Conservation (phyloP, 23 red algal species). For the Gracilariopsis chorda region DNA sequence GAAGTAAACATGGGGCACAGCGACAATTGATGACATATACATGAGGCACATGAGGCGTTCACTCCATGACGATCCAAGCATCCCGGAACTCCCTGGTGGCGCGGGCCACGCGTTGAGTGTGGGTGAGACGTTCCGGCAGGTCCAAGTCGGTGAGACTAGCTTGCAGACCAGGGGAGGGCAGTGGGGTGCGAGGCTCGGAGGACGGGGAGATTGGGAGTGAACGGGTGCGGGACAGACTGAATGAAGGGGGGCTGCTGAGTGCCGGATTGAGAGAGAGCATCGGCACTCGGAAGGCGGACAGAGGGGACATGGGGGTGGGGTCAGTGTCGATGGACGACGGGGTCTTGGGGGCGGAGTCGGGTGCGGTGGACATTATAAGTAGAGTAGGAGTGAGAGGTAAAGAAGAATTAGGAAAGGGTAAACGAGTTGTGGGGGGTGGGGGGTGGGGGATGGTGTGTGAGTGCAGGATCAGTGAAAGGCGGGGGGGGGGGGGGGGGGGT, state of each 20-base stretch:
- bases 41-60: background rate
- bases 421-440: too few species aligned
- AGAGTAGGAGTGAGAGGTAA: background rate
- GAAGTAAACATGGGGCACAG: too few species aligned
- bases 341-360: background rate
- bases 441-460: background rate
- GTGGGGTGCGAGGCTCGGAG: background rate
- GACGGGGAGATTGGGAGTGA: background rate
- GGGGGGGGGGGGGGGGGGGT: background rate
- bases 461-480: background rate
- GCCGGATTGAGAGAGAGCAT: slow-evolving; percentile 16
- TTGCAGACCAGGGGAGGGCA: background rate
- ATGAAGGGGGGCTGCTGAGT: background rate
- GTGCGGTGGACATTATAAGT: background rate
- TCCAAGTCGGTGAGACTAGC: slow-evolving; percentile 2
- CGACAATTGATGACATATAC: too few species aligned
- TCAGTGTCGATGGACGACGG: background rate
- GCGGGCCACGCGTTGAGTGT: slow-evolving; percentile 20
- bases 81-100: slow-evolving; percentile 44
- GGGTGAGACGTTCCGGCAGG: background rate
- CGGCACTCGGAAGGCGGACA: background rate
- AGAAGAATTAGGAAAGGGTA: too few species aligned
- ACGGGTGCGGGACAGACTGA: background rate
- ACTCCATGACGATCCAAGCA: slow-evolving; percentile 54
- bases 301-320: background rate